These are phyloP conservation scores for Cubamyces lactineus DNA, from an alignment of 768 basidiomycete species.

Conservation along the genomic window DNA sequence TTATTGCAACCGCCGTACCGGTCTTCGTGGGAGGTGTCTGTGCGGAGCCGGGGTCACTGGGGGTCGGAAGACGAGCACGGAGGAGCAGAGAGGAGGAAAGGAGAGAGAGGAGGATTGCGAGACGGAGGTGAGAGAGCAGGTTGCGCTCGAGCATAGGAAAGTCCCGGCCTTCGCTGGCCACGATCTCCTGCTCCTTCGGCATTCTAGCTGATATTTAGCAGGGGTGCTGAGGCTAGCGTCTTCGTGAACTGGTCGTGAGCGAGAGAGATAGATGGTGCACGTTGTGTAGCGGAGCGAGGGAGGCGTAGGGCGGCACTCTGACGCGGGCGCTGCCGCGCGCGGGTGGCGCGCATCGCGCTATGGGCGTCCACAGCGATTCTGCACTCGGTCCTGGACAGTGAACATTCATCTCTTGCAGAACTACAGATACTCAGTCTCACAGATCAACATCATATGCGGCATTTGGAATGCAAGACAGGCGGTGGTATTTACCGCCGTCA, in stretches of 20 bases:
- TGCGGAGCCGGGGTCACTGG: slow-evolving; percentile 27
- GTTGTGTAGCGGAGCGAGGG: too few relatives aligned
- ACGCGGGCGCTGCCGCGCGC: too few relatives aligned
- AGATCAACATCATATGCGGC: too few relatives aligned
- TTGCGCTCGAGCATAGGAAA: slow-evolving; percentile 82
- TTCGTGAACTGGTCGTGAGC: background rate
- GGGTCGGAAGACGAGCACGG: slow-evolving; percentile 51
- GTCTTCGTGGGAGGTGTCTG: slow-evolving; percentile 33
- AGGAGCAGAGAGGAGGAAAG: slow-evolving; percentile 68
- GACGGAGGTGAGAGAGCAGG: slow-evolving; percentile 66
- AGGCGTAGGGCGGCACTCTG: too few relatives aligned
- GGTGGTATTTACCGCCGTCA: too few relatives aligned
- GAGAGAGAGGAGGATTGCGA: slow-evolving; percentile 65
- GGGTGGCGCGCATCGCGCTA: too few relatives aligned
- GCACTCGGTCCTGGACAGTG: too few relatives aligned
- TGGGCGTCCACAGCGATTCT: too few relatives aligned
- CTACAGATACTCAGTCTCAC: too few relatives aligned
- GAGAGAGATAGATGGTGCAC: too few relatives aligned
- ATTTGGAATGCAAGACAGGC: too few relatives aligned
- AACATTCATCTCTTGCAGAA: too few relatives aligned
- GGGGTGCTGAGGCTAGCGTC: background rate
- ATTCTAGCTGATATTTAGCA: slow-evolving; percentile 5
- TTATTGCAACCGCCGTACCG: slow-evolving; percentile 51
- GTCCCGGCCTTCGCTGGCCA: slow-evolving; percentile 62
- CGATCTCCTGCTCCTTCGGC: slow-evolving; percentile 28